These are phyloP conservation scores for Cucurbita moschata DNA, from an alignment of 306 rosid genomes.

Conservation along the genomic window DNA sequence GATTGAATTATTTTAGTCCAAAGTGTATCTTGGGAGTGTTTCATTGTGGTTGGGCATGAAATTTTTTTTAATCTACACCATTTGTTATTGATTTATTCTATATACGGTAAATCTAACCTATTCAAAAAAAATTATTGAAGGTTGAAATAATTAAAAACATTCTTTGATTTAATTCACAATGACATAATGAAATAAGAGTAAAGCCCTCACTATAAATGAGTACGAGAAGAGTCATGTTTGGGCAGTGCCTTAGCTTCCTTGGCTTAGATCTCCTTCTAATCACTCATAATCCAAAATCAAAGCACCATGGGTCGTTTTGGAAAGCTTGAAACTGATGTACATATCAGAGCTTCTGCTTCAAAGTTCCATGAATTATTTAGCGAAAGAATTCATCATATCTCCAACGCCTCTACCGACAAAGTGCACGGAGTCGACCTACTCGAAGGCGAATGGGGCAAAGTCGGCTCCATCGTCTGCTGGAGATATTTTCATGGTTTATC, in stretches of 20 bases:
- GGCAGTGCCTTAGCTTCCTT: not conserved
- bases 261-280: not conserved
- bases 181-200: not conserved
- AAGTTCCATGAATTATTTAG: not conserved
- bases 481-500: not conserved
- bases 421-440: not conserved
- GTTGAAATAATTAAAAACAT: too few relatives aligned
- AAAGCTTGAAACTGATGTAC: not conserved
- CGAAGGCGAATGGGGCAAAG: constrained; percentile 5
- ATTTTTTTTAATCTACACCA: too few relatives aligned
- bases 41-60: too few relatives aligned
- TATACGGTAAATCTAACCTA: too few relatives aligned
- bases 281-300: not conserved
- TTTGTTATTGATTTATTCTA: too few relatives aligned
- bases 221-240: not conserved
- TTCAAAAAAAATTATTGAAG: too few relatives aligned
- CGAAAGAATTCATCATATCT: not conserved
- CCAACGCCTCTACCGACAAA: not conserved
- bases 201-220: not conserved
- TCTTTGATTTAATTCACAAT: too few relatives aligned
- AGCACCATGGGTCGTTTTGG: not conserved
- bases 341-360: not conserved
- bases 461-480: not conserved
- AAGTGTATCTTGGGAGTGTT: too few relatives aligned
- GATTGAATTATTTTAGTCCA: too few relatives aligned